Evolutionary conservation across 2,329 filamentous ascomycete genomes (phyloP), one percentile per base, ranked within the genome.

Genomic region (Amylocarpus encephaloides): DNA sequence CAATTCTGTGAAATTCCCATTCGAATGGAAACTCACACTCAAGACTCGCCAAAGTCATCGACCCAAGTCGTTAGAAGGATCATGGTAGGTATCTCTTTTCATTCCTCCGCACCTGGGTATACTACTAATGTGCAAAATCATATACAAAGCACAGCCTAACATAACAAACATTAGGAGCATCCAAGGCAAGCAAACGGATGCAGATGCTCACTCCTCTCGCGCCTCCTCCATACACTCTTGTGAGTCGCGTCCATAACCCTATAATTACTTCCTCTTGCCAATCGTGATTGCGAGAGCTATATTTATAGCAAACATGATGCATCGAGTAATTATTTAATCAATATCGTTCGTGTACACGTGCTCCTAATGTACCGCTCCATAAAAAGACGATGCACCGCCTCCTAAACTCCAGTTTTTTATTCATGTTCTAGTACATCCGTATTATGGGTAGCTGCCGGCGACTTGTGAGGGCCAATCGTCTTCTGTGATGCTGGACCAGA

Each of bases 401-500:
- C 51, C 50, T 49, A 51, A 65, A 64, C 60, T 60, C 64, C 61
- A 44, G 26, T 33, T 54, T 50, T 56, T 49, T 59, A 57, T 40
- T 48, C 40, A 39, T 52, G 30, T 13, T 16, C 22, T 26, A 26
- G 29, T 45, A 19, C n/a, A 48, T 53, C 50, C 46, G 48, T n/a
- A 40, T 66, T 54, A 66, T 53, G 64, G 48, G 48, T 66, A 66
- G 16, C 59, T 61, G 46, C 52, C 60, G 15, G 56, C 50, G 30
- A 61, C 69, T 32, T 75, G 72, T 69, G 78, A 77, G 15, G 91
- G 89, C 93, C 93, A 98, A 73, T 96, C 92, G 64, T 98, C 93
- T 71, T 98, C 93, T 13, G 93, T 98, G 63, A 98, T 98, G 72
- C 90, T 96, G 42, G 90, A 95, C 93, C 93, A 98, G 75, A 98